These are phyloP conservation scores for Alnus glutinosa DNA, from an alignment of 306 rosid genomes.

Conservation along the genomic window DNA sequence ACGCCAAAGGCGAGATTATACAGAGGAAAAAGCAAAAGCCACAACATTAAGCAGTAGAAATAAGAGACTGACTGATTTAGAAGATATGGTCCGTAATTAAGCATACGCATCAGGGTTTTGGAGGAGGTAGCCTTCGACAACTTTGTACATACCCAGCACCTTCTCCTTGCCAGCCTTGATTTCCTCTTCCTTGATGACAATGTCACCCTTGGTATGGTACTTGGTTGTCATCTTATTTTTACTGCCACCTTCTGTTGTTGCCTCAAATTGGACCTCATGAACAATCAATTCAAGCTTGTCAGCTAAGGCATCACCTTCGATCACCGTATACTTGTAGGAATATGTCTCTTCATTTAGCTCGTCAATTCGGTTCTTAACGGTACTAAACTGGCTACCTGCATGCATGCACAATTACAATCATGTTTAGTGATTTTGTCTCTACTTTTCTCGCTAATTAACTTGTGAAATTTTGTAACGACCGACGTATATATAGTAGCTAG, in stretches of 20 bases:
- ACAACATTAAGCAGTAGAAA: not conserved
- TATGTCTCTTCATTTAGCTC: slow-evolving; percentile 24
- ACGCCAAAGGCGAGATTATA: not conserved
- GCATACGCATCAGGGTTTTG: slow-evolving; percentile 41
- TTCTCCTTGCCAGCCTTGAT: slow-evolving; percentile 39
- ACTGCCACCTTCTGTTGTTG: slow-evolving; percentile 40
- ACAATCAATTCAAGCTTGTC: slow-evolving; percentile 39
- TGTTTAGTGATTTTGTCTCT: too few species aligned
- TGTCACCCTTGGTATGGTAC: slow-evolving; percentile 38
- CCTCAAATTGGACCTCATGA: slow-evolving; percentile 41
- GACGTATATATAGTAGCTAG: too few species aligned
- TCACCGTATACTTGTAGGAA: slow-evolving; percentile 22
- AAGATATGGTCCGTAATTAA: not conserved
- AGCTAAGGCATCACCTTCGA: slow-evolving; percentile 32
- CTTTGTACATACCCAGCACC: slow-evolving; percentile 43
- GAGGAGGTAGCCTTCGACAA: slow-evolving; percentile 38
- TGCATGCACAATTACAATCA: too few species aligned
- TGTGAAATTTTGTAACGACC: too few species aligned
- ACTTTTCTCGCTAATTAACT: too few species aligned
- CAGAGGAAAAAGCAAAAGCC: not conserved
- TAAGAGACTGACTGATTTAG: not conserved
- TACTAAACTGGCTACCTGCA: slow-evolving; percentile 15
- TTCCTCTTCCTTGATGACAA: slow-evolving; percentile 42
- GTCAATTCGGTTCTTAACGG: slow-evolving; percentile 33
- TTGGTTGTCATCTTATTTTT: slow-evolving; percentile 35